Conservation (phyloP, 2,329 filamentous ascomycete species). For the Parastagonospora nodorum region DNA sequence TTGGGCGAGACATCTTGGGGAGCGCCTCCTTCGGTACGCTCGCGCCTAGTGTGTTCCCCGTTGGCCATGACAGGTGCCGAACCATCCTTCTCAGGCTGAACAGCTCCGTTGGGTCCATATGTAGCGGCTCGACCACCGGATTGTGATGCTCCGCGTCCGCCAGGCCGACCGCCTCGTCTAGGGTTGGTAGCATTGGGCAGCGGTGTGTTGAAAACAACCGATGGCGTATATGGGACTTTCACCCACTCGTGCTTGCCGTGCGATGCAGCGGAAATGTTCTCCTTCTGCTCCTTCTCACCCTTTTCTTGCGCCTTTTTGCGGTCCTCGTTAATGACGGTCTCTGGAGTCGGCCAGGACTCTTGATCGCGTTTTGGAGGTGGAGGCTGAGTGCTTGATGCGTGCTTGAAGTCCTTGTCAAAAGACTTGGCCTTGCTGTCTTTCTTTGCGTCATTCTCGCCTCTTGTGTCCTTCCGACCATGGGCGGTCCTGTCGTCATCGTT, state of each 20-base stretch:
- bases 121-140: constrained; percentile 56
- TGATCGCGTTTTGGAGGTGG: constrained; percentile 76
- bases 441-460: constrained; percentile 30
- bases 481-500: constrained; percentile 35
- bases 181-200: constrained; percentile 58
- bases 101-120: constrained; percentile 47
- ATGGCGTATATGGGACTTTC: constrained; percentile 79
- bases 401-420: constrained; percentile 36
- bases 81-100: constrained; percentile 45
- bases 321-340: constrained; percentile 75
- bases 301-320: constrained; percentile 74
- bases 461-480: constrained; percentile 33
- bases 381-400: constrained; percentile 35
- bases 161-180: constrained; percentile 51
- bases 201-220: constrained; percentile 84
- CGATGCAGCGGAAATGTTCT: constrained; percentile 40
- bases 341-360: constrained; percentile 87
- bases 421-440: constrained; percentile 34
- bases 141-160: constrained; percentile 61
- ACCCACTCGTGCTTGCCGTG: constrained; percentile 84
- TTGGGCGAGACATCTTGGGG: constrained; percentile 40
- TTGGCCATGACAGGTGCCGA: constrained; percentile 25
- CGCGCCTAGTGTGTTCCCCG: constrained; percentile 42
- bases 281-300: constrained; percentile 68
- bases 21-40: constrained; percentile 30